These are phyloP conservation scores for Alloteropsis semialata DNA, from an alignment of 176 grass and related monocot genomes.

Conservation along the genomic window DNA sequence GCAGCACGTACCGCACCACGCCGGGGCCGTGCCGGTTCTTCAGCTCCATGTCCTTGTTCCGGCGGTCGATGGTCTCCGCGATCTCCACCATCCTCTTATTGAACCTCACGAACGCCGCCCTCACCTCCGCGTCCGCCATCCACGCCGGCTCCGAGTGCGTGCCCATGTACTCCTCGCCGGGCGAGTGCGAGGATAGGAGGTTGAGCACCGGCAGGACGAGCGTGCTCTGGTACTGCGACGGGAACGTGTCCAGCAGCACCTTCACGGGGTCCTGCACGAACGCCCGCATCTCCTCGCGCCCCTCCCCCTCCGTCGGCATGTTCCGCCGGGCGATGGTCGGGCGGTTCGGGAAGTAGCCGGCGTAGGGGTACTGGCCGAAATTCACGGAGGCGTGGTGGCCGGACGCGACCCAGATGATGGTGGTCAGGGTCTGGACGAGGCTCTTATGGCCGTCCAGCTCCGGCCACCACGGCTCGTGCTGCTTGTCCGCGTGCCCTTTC, in stretches of 20 bases:
- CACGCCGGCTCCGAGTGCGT: neutral
- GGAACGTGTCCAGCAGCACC: neutral
- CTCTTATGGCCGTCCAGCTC: conserved; percentile 30
- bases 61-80: too few species aligned
- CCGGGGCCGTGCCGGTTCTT: too few species aligned
- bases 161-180: neutral
- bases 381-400: conserved; percentile 71
- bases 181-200: neutral
- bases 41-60: too few species aligned
- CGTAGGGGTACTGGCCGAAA: conserved; percentile 69
- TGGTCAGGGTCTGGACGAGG: conserved; percentile 39
- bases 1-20: too few species aligned
- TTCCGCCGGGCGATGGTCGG: conserved; percentile 53
- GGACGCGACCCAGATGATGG: conserved; percentile 67
- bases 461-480: conserved; percentile 68
- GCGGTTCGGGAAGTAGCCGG: conserved; percentile 70
- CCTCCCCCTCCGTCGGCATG: conserved; percentile 27
- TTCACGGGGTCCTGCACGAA: neutral
- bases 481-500: conserved; percentile 60
- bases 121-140: neutral
- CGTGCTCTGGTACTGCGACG: neutral
- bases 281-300: too few species aligned
- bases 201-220: neutral
- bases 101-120: too few species aligned
- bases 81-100: too few species aligned